phyloP scores from a whole-genome alignment of 1,284 basidiomycete species.

The Cutaneotrichosporon daszewskae region DNA sequence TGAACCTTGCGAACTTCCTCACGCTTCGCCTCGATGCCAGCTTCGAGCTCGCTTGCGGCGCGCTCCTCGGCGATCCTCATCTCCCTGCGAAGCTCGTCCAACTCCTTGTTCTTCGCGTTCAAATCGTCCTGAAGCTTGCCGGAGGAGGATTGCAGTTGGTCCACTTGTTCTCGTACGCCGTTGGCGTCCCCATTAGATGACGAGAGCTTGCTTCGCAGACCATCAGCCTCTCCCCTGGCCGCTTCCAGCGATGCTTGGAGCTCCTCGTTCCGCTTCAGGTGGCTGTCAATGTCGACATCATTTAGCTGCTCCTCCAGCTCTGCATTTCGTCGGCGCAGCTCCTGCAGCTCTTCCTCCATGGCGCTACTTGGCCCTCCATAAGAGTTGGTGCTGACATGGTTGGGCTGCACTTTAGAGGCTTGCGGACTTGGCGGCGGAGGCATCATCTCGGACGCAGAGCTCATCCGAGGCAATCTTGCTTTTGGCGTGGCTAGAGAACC shows the following conservation, averaged over 20 bases:
- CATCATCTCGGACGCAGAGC: constrained; percentile 41
- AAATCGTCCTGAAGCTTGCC: constrained; percentile 25
- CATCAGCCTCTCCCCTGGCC: constrained; percentile 27
- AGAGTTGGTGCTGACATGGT: constrained; percentile 11
- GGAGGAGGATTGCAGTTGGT: constrained; percentile 35
- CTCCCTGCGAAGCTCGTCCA: constrained; percentile 38
- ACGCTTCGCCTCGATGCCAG: constrained; percentile 46
- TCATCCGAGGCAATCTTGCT: constrained; percentile 26
- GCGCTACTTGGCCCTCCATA: too few relatives aligned
- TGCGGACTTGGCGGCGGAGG: constrained; percentile 47
- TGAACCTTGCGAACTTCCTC: constrained; percentile 40
- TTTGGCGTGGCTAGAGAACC: constrained; percentile 40
- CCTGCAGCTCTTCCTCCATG: constrained; percentile 42
- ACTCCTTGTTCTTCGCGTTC: constrained; percentile 26
- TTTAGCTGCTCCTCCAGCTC: constrained; percentile 28
- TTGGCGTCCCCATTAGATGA: constrained; percentile 37
- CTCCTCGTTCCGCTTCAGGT: constrained; percentile 9
- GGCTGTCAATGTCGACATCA: neutral
- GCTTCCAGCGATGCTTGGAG: constrained; percentile 30
- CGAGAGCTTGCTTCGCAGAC: constrained; percentile 27
- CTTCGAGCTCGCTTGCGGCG: constrained; percentile 39
- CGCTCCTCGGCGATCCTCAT: constrained; percentile 38
- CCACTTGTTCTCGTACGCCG: constrained; percentile 29
- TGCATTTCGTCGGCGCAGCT: constrained; percentile 32
- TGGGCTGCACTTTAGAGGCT: constrained; percentile 6